Base-by-base conservation (phyloP, 1,284 basidiomycete genomes). In the Irpex rosettiformis region DNA sequence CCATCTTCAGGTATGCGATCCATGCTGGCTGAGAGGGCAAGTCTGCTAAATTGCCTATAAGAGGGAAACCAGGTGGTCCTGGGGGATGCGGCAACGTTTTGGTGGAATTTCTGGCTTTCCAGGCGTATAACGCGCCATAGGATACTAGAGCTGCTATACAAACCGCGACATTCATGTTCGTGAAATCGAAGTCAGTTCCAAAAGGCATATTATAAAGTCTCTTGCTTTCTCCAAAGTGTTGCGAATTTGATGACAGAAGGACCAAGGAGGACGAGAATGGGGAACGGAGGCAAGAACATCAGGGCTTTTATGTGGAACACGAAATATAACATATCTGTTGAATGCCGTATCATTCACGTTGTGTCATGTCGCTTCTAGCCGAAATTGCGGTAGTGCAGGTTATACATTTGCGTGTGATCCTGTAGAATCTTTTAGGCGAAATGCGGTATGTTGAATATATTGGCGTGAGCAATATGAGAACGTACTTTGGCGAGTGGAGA, bases 41-140 rank as follows among this genome's bases (percentile, higher is more conserved):
- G 28, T 58, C 55, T 28, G 33, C 51, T 33, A 52, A 49, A 53
- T 54, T 43, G 61, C 61, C 33, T 58, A 47, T 54, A 25, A 52
- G 18, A 30, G 37, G 45, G 4, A 40, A 30, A 24, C 45, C 25
- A 4, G 33, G 10, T 21, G 40, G 30, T 16, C 22, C 29, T 25
- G 43, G 37, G 47, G 45, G 10, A 64, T 65, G 33, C n/a, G 52
- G 52, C 11, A 54, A 18, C 33, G n/a, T 27, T 13, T 30, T 25
- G 13, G 21, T 11, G 10, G 13, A 25, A 16, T 37, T 37, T 37
- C 33, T 8, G 10, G 33, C 10, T 18, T 48, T 37, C 33, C 33
- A 37, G 10, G 33, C 33, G 33, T 37, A 37, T 37, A 37, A 16
- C 33, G 33, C 33, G 33, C 33, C 33, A 16, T 37, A 37, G 11